Evolutionary conservation across 306 rosid species (phyloP), one percentile per base, ranked within the genome.

Genomic region (Prinsepia uniflora): DNA sequence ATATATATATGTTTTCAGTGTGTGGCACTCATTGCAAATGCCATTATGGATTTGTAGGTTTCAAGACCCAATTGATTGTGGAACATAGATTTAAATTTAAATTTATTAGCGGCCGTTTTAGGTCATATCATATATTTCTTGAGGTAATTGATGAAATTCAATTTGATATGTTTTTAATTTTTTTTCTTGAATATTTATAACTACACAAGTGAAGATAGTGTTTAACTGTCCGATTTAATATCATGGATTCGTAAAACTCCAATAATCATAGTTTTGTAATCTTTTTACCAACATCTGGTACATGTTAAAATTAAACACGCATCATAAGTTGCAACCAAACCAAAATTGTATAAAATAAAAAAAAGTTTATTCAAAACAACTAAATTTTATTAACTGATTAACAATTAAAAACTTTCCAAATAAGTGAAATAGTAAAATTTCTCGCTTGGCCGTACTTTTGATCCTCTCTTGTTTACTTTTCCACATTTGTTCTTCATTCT

Each of bases 21-120:
- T 62, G 43, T 65, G 39, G 65, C 54, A 68, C 55, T 74, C 82
- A 44, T 67, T 50, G 82, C 53, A 48, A 74, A 76, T 45, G 79
- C 70, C 70, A 78, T 48, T 48, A 76, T 73, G 22, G n/a, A 45
- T 50, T n/a, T 77, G 56, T 19, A 36, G 54, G 74, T 79, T 79
- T 76, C 67, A 63, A 53, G 54, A 68, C 49, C 53, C 67, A 56
- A 52, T 70, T 65, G 71, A 58, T 13, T 43, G 22, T 19, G 63
- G 72, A 63, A 68, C 68, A 78, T 67, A 71, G 73, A 7, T 36
- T 72, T 8, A 58, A 22, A 66, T 78, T 20, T 12, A 70, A 79
- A 6, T 15, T 48, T 53, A 60, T 52, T 63, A 55, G 70, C 63
- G 77, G 66, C 47, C 46, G 36, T 56, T 66, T 43, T 47, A 40